phyloP scores from a whole-genome alignment of 2,329 filamentous ascomycete species.

The Orbilia quercus region DNA sequence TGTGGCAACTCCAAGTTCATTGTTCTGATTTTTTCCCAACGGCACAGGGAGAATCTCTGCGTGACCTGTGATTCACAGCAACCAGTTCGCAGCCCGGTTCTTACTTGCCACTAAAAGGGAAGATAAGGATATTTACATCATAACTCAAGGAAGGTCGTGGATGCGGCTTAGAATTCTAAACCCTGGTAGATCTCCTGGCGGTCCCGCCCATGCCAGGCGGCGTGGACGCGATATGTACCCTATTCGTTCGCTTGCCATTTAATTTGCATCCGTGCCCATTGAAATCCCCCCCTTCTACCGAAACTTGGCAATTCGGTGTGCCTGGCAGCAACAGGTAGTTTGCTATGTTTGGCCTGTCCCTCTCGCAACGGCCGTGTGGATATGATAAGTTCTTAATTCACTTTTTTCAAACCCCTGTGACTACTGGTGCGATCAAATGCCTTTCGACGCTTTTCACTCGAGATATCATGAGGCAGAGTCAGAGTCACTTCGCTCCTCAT shows the following conservation, averaged over 20 bases:
- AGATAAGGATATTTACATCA: background rate
- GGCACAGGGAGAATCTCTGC: slow-evolving; percentile 23
- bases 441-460: background rate
- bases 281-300: too few relatives aligned
- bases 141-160: background rate
- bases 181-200: background rate
- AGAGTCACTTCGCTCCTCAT: slow-evolving; percentile 8
- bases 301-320: slow-evolving; percentile 7
- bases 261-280: background rate
- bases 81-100: background rate
- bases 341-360: slow-evolving; percentile 3
- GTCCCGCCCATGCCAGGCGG: slow-evolving; percentile 17
- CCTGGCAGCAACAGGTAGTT: slow-evolving; percentile 8
- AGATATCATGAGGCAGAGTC: slow-evolving; percentile 17
- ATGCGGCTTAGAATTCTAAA: slow-evolving; percentile 5
- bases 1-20: background rate
- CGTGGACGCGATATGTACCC: slow-evolving; percentile 7
- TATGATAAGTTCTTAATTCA: background rate
- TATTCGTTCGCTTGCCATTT: slow-evolving; percentile 4
- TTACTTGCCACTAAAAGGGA: background rate
- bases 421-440: slow-evolving; percentile 2
- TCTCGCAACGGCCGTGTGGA: slow-evolving; percentile 2
- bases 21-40: background rate
- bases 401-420: slow-evolving; percentile 20
- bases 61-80: slow-evolving; percentile 12